Evolutionary conservation across 805 yeast species (phyloP).

Genomic region (Wickerhamiella musiphila): DNA sequence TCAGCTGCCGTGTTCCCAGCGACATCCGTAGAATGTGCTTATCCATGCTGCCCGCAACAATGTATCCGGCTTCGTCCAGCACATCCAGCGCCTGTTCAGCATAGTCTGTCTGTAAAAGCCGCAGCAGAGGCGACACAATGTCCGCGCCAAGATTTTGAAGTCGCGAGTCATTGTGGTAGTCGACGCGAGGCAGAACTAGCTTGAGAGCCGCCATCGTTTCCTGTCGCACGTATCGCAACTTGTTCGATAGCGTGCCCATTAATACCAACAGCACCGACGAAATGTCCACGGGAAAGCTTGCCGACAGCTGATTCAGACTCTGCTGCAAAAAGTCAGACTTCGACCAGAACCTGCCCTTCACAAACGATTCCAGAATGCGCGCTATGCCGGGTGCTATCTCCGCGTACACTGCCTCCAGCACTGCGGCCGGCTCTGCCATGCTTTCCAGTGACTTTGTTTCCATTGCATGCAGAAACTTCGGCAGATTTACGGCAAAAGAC

Average conservation of each 20-base stretch:
- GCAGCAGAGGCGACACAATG: conserved; percentile 70
- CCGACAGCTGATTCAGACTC: conserved; percentile 49
- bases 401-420: conserved; percentile 25
- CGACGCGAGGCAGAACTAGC: conserved; percentile 58
- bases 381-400: conserved; percentile 39
- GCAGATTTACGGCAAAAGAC: conserved; percentile 62
- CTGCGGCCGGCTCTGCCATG: conserved; percentile 33
- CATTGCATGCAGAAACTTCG: conserved; percentile 69
- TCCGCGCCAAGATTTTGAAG: conserved; percentile 90
- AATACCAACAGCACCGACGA: conserved; percentile 60
- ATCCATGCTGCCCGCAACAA: conserved; percentile 84
- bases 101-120: conserved; percentile 64
- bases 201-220: conserved; percentile 68
- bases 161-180: conserved; percentile 49
- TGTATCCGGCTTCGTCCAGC: conserved; percentile 62
- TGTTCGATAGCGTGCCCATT: conserved; percentile 65
- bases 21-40: conserved; percentile 84
- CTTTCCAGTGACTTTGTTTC: conserved; percentile 39
- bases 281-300: conserved; percentile 54
- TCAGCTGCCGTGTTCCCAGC: conserved; percentile 61
- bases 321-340: conserved; percentile 79
- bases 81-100: conserved; percentile 85
- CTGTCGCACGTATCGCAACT: conserved; percentile 55
- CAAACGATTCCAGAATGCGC: conserved; percentile 56
- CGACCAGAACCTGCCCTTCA: conserved; percentile 70